Conservation (phyloP, 176 grass and related monocot genomes). For the Raddia distichophylla region DNA sequence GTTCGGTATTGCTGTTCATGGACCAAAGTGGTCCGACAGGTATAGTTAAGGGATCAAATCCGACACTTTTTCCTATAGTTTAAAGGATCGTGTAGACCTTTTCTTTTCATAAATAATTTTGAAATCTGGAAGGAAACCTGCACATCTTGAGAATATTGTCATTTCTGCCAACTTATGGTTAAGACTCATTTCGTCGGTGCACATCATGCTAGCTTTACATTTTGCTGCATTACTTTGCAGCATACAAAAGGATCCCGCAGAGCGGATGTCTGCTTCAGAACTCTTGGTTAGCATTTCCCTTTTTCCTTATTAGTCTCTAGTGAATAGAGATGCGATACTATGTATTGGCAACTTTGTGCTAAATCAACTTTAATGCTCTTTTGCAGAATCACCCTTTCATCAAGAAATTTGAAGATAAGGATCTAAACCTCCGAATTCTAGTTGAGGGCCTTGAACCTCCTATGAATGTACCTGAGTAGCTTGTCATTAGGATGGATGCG, state of each 20-base stretch:
- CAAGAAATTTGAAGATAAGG: conserved; percentile 95
- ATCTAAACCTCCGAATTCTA: conserved; percentile 77
- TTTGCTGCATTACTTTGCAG: conserved; percentile 43
- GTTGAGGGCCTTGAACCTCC: conserved; percentile 76
- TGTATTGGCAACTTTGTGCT: not conserved
- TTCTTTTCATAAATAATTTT: not conserved
- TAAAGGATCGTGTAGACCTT: too few relatives aligned
- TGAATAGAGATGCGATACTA: not conserved
- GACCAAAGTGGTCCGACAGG: too few relatives aligned
- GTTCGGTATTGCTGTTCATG: too few relatives aligned
- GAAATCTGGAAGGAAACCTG: not conserved
- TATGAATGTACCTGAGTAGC: conserved; percentile 67
- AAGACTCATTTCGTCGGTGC: not conserved
- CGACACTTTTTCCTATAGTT: too few relatives aligned
- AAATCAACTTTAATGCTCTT: not conserved
- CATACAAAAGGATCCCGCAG: conserved; percentile 78
- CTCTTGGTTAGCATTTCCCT: conserved; percentile 68
- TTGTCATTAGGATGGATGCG: not conserved
- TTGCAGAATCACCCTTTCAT: conserved; percentile 89
- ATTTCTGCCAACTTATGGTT: not conserved
- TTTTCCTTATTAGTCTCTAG: not conserved
- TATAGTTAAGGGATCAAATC: too few relatives aligned
- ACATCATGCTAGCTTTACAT: not conserved
- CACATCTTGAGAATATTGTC: not conserved
- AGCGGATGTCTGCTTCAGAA: conserved; percentile 79